Evolutionary conservation across 2,329 filamentous ascomycete genomes (phyloP).

Genomic region (Pestalotiopsis sp.): DNA sequence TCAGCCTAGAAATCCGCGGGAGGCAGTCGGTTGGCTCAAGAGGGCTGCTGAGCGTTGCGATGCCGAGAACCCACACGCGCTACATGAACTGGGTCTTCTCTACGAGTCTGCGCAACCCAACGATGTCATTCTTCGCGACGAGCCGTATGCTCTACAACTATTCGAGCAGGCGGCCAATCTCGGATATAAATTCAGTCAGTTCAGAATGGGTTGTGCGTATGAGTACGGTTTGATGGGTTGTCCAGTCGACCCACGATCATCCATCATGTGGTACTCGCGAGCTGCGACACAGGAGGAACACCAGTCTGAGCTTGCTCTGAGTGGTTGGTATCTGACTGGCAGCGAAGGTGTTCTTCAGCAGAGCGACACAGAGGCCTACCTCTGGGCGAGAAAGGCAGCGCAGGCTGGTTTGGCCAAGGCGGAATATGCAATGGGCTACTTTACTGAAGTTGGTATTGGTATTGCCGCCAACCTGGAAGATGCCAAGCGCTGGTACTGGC

Average conservation of each 20-base stretch:
- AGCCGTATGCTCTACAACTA: constrained; percentile 77
- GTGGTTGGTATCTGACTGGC: constrained; percentile 95
- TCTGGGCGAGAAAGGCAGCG: constrained; percentile 95
- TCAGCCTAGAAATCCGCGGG: constrained; percentile 78
- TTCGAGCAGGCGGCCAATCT: constrained; percentile 85
- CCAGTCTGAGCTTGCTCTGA: constrained; percentile 82
- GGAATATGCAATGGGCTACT: constrained; percentile 98
- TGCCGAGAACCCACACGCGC: constrained; percentile 86
- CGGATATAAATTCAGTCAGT: constrained; percentile 95
- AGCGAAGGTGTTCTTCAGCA: constrained; percentile 85
- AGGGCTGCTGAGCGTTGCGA: constrained; percentile 88
- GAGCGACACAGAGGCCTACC: constrained; percentile 92
- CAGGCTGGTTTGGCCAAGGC: constrained; percentile 87
- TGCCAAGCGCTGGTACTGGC: constrained; percentile 97
- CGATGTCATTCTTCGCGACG: constrained; percentile 78
- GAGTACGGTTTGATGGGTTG: constrained; percentile 88
- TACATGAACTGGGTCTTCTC: constrained; percentile 80
- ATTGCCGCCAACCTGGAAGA: constrained; percentile 86
- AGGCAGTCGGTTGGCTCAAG: constrained; percentile 91
- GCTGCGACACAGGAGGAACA: constrained; percentile 94
- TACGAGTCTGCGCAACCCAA: constrained; percentile 67
- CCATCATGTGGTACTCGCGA: constrained; percentile 91
- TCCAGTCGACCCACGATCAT: constrained; percentile 78
- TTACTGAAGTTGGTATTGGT: constrained; percentile 93
- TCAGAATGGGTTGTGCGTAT: constrained; percentile 82